These are phyloP conservation scores for Lichtheimia corymbifera DNA, from an alignment of 371 early-diverging fungal species.

Conservation along the genomic window DNA sequence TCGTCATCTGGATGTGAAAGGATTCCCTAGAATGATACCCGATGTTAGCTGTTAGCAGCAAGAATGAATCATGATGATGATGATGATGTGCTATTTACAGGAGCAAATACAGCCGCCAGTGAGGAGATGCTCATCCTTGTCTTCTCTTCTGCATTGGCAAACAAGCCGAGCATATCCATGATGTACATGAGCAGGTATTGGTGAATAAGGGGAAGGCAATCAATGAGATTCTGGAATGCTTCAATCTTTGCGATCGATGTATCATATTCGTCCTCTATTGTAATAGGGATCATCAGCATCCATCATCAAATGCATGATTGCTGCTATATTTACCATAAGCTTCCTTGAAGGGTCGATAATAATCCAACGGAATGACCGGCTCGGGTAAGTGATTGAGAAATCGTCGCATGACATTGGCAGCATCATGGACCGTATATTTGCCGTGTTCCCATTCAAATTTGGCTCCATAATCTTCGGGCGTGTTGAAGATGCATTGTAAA, in stretches of 20 bases:
- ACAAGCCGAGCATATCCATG: constrained; percentile 56
- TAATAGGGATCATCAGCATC: neutral
- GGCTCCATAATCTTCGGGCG: constrained; percentile 53
- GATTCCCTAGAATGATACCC: constrained; percentile 28
- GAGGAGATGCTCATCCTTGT: constrained; percentile 62
- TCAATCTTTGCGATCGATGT: constrained; percentile 41
- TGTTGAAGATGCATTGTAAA: constrained; percentile 59
- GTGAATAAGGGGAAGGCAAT: constrained; percentile 52
- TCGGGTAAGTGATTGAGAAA: constrained; percentile 65
- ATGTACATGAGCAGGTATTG: constrained; percentile 61
- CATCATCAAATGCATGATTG: neutral
- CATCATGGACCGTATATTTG: constrained; percentile 65
- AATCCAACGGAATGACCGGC: constrained; percentile 56
- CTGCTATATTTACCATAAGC: constrained; percentile 44
- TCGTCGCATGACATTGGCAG: constrained; percentile 65
- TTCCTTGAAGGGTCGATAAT: constrained; percentile 54
- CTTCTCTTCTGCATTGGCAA: constrained; percentile 43
- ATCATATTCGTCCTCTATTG: constrained; percentile 33
- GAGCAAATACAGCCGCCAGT: constrained; percentile 66
- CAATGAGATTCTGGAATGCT: constrained; percentile 58
- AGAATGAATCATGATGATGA: too few relatives aligned
- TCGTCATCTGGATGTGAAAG: constrained; percentile 60
- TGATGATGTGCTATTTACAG: constrained; percentile 27
- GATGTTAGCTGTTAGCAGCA: neutral
- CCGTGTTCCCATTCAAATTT: constrained; percentile 47